Base-by-base conservation (phyloP, 176 grass and related monocot species). In the Saccharum officinarum region DNA sequence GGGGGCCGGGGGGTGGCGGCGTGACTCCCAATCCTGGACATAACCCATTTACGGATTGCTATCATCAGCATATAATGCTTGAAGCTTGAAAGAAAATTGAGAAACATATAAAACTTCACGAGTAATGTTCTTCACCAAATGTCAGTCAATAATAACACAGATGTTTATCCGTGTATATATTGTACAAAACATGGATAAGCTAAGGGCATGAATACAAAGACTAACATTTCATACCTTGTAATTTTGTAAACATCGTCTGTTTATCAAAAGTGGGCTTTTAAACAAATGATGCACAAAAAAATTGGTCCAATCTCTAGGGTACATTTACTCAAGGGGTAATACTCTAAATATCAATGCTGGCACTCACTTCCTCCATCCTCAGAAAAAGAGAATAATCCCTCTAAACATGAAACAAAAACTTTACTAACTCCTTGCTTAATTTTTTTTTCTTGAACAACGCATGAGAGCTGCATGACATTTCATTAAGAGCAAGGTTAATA, bases 81-180 rank as follows among this genome's bases (percentile, higher is more conserved):
- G 57, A 84, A 65, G 75, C 55, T 88, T 79, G 55, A 49, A 73
- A 84, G 14, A 88, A 79, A 41, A 77, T 45, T 67, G 46, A 62
- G 34, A 88, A 54, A 73, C 75, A 79, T 72, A 78, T 79, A 34
- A 79, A 69, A 75, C 34, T 73, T 60, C 10, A 71, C 4, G 22
- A 66, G 69, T 65, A 20, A 42, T 66, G 8, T 79, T 77, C 14
- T 87, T 78, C 78, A 86, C 75, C 75, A 74, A 46, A 55, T 74
- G 36, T 57, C 23, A 78, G 44, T 52, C 28, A 55, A 71, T 31
- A 50, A 50, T 45, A 63, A 78, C 22, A 28, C 30, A 49, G 1
- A 88, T 64, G 65, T 42, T 63, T 17, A 83, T 63, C 66, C 25
- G 1, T 49, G 59, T n/a, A 25, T 61, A 70, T 42, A 57, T 55